Evolutionary conservation across 169 alveolate species (phyloP).

Genomic region (Hepatocystis sp.): DNA sequence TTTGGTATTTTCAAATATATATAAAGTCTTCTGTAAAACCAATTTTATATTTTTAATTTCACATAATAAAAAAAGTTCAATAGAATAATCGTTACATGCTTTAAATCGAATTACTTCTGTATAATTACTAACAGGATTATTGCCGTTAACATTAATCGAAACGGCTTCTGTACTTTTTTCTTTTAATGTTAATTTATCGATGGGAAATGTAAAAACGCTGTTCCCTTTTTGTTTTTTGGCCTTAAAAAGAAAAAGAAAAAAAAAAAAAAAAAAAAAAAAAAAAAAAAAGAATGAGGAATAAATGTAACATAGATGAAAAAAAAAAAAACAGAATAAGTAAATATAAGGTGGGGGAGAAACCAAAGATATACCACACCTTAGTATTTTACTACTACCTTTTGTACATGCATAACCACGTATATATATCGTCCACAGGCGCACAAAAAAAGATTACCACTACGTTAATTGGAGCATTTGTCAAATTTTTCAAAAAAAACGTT

Average conservation of each 20-base stretch:
- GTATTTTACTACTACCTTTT: too few species aligned
- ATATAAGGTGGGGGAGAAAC: neutral
- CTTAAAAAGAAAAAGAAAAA: slow-evolving; percentile 8
- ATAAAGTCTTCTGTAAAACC: slow-evolving; percentile 15
- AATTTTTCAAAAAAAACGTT: slow-evolving; percentile 27
- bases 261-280: neutral
- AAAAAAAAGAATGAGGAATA: neutral
- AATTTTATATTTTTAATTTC: slow-evolving; percentile 55
- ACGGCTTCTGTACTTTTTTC: slow-evolving; percentile 25
- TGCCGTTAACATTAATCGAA: slow-evolving; percentile 13
- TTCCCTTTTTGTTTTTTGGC: slow-evolving; percentile 38
- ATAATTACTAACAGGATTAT: slow-evolving; percentile 49
- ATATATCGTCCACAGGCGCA: neutral
- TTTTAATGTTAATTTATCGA: slow-evolving; percentile 39
- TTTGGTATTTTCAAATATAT: slow-evolving; percentile 45
- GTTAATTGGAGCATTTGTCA: slow-evolving; percentile 53
- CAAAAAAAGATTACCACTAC: slow-evolving; percentile 2
- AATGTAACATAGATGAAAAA: too few species aligned
- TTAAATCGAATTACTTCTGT: slow-evolving; percentile 52
- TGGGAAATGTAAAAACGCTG: slow-evolving; percentile 17
- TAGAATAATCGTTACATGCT: slow-evolving; percentile 63
- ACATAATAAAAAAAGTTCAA: slow-evolving; percentile 45
- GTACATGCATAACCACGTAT: neutral
- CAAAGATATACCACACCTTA: too few species aligned
- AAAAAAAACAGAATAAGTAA: too few species aligned